Percentiles rank a stretch among this genome's conserved stretches.
Conservation (phyloP, 352 stramenopile species). For the Globisporangium parvum region DNA sequence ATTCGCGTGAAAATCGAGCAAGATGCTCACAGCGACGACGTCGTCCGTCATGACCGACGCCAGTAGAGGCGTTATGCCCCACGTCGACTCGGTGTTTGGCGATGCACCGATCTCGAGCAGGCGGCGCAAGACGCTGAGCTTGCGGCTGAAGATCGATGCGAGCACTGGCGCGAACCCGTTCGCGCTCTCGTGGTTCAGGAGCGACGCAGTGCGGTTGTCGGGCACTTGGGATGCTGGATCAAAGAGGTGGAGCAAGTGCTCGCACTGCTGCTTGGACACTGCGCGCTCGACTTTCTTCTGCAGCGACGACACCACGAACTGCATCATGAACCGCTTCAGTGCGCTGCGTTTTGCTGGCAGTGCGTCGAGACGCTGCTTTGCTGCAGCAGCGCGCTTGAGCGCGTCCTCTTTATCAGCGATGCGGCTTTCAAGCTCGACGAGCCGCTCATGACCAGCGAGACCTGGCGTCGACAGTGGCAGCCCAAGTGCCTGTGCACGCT, state of each 20-base stretch:
- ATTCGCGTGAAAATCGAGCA: slow-evolving; percentile 38
- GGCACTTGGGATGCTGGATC: slow-evolving; percentile 8
- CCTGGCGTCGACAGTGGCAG: slow-evolving; percentile 30
- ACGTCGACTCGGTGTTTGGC: slow-evolving; percentile 29
- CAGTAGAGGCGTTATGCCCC: slow-evolving; percentile 48
- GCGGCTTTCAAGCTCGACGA: slow-evolving; percentile 25
- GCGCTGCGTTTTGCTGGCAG: slow-evolving; percentile 28
- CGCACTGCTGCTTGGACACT: slow-evolving; percentile 34
- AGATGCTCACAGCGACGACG: slow-evolving; percentile 35
- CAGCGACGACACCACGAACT: slow-evolving; percentile 23
- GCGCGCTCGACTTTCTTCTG: slow-evolving; percentile 40
- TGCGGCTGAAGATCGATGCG: slow-evolving; percentile 32
- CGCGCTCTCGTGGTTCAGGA: slow-evolving; percentile 48
- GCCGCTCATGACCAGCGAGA: slow-evolving; percentile 18
- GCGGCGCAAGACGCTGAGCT: slow-evolving; percentile 28
- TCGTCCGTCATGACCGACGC: slow-evolving; percentile 38
- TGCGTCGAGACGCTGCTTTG: slow-evolving; percentile 36
- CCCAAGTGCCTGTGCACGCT: slow-evolving; percentile 24
- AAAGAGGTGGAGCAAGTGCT: slow-evolving; percentile 34
- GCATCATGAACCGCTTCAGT: slow-evolving; percentile 23
- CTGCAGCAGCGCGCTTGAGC: slow-evolving; percentile 18
- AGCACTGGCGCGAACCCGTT: slow-evolving; percentile 53
- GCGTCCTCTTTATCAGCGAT: slow-evolving; percentile 28
- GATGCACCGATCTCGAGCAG: slow-evolving; percentile 45
- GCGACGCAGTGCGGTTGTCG: not conserved